Evolutionary conservation across 306 rosid genomes (phyloP).

Genomic region (Crotalaria pallida): DNA sequence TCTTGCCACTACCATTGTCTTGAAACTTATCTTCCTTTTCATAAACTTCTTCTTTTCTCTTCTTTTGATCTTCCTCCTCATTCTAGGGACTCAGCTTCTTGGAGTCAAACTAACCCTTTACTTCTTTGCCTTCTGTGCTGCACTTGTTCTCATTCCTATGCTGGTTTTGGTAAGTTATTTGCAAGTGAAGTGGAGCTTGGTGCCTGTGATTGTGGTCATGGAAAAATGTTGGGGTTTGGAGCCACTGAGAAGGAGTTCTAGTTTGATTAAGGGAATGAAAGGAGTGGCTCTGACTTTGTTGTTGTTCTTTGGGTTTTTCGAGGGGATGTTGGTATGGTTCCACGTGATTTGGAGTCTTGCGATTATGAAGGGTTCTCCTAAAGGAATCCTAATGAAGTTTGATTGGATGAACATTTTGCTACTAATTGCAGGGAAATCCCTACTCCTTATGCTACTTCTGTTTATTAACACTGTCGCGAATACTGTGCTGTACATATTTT

Average conservation of each 20-base stretch:
- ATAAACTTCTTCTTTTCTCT: neutral
- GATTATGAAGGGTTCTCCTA: neutral
- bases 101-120: constrained; percentile 33
- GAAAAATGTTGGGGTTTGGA: constrained; percentile 46
- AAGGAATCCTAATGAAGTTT: neutral
- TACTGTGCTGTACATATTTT: neutral
- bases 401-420: neutral
- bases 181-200: constrained; percentile 41
- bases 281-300: constrained; percentile 24
- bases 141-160: neutral
- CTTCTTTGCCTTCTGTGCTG: neutral
- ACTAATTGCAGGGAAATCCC: neutral
- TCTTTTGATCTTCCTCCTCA: neutral
- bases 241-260: constrained; percentile 34
- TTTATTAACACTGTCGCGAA: neutral
- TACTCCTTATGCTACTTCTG: neutral
- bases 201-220: constrained; percentile 30
- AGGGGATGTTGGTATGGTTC: constrained; percentile 14
- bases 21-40: neutral
- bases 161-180: constrained; percentile 14
- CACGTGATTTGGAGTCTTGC: neutral
- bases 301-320: constrained; percentile 28
- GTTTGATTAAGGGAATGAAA: constrained; percentile 40
- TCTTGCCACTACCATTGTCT: constrained; percentile 26
- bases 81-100: neutral